Evolutionary conservation across 169 alveolate genomes (phyloP), one percentile per base, ranked within the genome.

Genomic region (Toxoplasma gondii): DNA sequence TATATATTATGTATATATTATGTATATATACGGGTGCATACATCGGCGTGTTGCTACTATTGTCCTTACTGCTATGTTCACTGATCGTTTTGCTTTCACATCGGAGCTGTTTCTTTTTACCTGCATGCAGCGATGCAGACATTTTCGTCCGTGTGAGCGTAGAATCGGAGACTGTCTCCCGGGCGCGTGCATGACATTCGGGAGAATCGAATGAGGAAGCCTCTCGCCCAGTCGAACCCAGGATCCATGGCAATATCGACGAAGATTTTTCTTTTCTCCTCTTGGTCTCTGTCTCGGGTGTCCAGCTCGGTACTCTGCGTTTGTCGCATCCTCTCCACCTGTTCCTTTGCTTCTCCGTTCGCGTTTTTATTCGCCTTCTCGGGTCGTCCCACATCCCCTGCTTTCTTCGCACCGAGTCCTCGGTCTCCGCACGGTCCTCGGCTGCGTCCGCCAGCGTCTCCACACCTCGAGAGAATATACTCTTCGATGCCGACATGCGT

Each of bases 81-180:
- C n/a, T n/a, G n/a, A n/a, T n/a, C n/a, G 58, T 49, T 49, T 12
- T 12, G 58, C 58, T 7, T 49, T 31, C 74, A 27, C 34, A 7
- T 64, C n/a, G 74, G n/a, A 31, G 9, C 34, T 64, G 9, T 64
- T 64, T 64, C 74, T 31, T 64, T 31, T 64, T 19, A 90, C 93
- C 93, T 90, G 93, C 82, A 90, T 12, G 93, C 93, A 12, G 93
- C 93, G 43, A 90, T 53, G 44, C 93, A 90, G 49, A 78, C 78
- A 27, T 39, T 49, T 1, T 39, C 74, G 31, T 64, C 93, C 10
- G 36, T 29, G 36, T 70, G 45, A 4, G 93, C 38, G 74, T 90
- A 90, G 70, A 90, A 90, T 19, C 93, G 87, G 17, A 90, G 88
- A 36, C 82, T n/a, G 49, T 90, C 93, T 4, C 67, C 93, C 16